Conservation (phyloP, 75 land plant genomes). For the Cunninghamia lanceolata region DNA sequence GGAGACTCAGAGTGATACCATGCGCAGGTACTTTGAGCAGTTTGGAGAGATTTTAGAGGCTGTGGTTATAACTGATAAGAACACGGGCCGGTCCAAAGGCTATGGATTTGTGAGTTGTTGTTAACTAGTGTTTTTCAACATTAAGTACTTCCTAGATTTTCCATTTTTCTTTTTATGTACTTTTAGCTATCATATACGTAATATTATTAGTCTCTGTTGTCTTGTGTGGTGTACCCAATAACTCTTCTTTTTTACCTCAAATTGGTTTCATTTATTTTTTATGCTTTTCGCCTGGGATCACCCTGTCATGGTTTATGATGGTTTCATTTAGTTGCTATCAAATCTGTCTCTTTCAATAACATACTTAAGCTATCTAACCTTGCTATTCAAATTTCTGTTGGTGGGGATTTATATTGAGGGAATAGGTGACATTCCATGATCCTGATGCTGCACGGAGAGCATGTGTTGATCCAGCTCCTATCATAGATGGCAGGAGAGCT, state of each 20-base stretch:
- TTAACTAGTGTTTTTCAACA: neutral
- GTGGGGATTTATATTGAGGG: conserved; percentile 33
- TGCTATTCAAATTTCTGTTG: neutral
- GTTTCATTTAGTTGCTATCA: neutral
- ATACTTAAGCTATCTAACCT: neutral
- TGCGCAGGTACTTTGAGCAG: conserved; percentile 65
- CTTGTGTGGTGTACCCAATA: neutral
- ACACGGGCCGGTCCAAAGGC: conserved; percentile 68
- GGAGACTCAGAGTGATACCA: conserved; percentile 60
- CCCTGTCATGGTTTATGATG: neutral
- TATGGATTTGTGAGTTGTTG: conserved; percentile 58
- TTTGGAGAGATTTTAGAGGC: conserved; percentile 70
- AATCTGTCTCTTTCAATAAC: conserved; percentile 5
- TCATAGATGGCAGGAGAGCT: conserved; percentile 78
- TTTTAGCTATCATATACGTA: neutral
- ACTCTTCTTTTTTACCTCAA: neutral
- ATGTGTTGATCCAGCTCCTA: conserved; percentile 61
- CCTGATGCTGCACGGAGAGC: conserved; percentile 82
- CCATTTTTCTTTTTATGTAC: neutral
- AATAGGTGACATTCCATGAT: conserved; percentile 80
- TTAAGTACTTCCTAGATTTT: conserved; percentile 3
- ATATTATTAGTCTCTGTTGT: neutral
- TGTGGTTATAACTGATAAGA: conserved; percentile 66
- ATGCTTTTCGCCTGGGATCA: neutral
- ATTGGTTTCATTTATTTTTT: neutral